These are phyloP conservation scores for Daldinia grandis DNA, from an alignment of 495 filamentous ascomycete genomes.

Conservation along the genomic window DNA sequence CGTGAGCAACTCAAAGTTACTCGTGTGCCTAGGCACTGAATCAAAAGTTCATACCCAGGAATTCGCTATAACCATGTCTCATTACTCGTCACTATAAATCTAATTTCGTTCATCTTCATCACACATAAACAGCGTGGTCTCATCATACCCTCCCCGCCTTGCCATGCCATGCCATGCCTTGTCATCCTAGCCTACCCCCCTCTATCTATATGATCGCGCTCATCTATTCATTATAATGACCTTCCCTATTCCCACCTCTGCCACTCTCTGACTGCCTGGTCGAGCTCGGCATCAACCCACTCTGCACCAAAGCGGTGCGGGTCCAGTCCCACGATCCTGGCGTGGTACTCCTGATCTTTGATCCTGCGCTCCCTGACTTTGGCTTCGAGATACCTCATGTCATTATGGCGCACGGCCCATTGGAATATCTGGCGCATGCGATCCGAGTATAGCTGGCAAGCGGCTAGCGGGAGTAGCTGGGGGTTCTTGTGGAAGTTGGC, in stretches of 20 bases:
- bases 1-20: not conserved
- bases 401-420: conserved; percentile 65
- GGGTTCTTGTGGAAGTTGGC: conserved; percentile 63
- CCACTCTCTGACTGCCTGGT: conserved; percentile 62
- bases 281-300: conserved; percentile 58
- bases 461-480: conserved; percentile 58
- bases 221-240: conserved; percentile 1
- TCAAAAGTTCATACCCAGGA: not conserved
- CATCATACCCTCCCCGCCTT: conserved; percentile 16
- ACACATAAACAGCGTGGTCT: conserved; percentile 24
- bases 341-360: conserved; percentile 46
- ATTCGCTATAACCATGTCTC: conserved; percentile 23
- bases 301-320: conserved; percentile 56
- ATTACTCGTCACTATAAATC: conserved; percentile 28
- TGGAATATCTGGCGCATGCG: conserved; percentile 75
- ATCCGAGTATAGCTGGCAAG: conserved; percentile 77
- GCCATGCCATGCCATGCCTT: not conserved
- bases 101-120: conserved; percentile 9
- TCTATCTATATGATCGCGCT: conserved; percentile 9
- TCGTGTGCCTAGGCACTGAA: not conserved
- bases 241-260: conserved; percentile 60
- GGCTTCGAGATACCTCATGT: conserved; percentile 62
- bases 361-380: conserved; percentile 57
- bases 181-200: not conserved
- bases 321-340: conserved; percentile 45